These are phyloP conservation scores for Astrothelium macrocarpum DNA, from an alignment of 495 filamentous ascomycete species.

Conservation along the genomic window DNA sequence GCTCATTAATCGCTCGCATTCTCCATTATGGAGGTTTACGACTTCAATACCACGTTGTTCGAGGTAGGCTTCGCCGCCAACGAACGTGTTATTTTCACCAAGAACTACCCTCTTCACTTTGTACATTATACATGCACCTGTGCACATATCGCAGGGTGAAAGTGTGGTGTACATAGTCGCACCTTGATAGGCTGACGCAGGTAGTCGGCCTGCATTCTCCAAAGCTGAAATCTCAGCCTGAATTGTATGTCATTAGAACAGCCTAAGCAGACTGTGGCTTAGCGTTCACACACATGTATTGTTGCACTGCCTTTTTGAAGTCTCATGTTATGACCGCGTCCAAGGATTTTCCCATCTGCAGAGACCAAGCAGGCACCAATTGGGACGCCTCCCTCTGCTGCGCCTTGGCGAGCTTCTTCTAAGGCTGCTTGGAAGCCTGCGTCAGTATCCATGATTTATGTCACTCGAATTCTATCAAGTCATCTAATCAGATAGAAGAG, in stretches of 20 bases:
- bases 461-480: not conserved
- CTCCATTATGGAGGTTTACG: conserved; percentile 55
- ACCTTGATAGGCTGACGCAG: conserved; percentile 59
- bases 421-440: conserved; percentile 38
- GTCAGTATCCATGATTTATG: conserved; percentile 6
- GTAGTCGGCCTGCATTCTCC: conserved; percentile 66
- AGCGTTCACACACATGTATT: conserved; percentile 51
- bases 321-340: conserved; percentile 75
- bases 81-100: conserved; percentile 72
- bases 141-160: conserved; percentile 85
- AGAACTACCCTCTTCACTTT: conserved; percentile 72
- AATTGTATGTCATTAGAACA: conserved; percentile 5
- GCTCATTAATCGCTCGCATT: conserved; percentile 66
- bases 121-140: conserved; percentile 73
- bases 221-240: conserved; percentile 76
- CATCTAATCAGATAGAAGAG: not conserved
- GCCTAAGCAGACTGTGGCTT: not conserved
- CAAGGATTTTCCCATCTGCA: conserved; percentile 61
- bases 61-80: conserved; percentile 69
- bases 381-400: conserved; percentile 68
- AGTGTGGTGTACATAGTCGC: conserved; percentile 82
- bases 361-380: conserved; percentile 71
- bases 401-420: conserved; percentile 62
- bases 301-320: conserved; percentile 67
- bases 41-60: conserved; percentile 64